A percentile compares a stretch with the other conserved stretches of the same genome.
Evolutionary conservation across 176 grass and related monocot species (phyloP).

Genomic region (Zea mays): DNA sequence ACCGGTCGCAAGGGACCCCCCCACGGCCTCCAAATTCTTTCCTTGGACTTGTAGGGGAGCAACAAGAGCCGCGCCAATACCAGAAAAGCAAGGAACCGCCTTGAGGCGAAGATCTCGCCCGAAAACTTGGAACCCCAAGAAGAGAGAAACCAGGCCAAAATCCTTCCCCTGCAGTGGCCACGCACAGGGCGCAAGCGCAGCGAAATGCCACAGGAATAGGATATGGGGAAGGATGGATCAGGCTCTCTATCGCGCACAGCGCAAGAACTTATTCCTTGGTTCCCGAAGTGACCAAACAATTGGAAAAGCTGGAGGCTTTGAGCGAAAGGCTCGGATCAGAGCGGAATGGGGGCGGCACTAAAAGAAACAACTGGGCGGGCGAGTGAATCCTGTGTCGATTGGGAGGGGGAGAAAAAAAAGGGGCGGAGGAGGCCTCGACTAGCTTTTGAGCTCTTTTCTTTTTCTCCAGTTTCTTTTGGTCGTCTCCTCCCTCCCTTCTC

Average conservation of each 20-base stretch:
- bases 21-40: conserved; percentile 40
- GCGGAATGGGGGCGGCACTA: conserved; percentile 44
- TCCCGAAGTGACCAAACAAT: conserved; percentile 60
- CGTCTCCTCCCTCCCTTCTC: conserved; percentile 32
- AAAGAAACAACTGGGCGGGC: conserved; percentile 29
- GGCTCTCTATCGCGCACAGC: conserved; percentile 32
- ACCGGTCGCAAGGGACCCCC: conserved; percentile 32
- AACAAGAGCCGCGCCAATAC: conserved; percentile 20
- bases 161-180: conserved; percentile 34
- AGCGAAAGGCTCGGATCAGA: conserved; percentile 59
- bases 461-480: conserved; percentile 17
- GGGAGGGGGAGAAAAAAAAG: conserved; percentile 39
- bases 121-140: conserved; percentile 32
- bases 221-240: conserved; percentile 27
- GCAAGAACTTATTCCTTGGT: conserved; percentile 62
- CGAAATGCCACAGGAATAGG: conserved; percentile 42
- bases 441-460: conserved; percentile 56
- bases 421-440: conserved; percentile 31
- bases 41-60: conserved; percentile 12
- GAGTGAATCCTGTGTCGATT: conserved; percentile 57
- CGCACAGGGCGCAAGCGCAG: conserved; percentile 12
- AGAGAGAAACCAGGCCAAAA: conserved; percentile 28
- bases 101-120: conserved; percentile 24
- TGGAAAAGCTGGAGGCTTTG: conserved; percentile 51
- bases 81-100: conserved; percentile 30